phyloP scores from a whole-genome alignment of 768 basidiomycete genomes.

The Kwoniella botswanensis region DNA sequence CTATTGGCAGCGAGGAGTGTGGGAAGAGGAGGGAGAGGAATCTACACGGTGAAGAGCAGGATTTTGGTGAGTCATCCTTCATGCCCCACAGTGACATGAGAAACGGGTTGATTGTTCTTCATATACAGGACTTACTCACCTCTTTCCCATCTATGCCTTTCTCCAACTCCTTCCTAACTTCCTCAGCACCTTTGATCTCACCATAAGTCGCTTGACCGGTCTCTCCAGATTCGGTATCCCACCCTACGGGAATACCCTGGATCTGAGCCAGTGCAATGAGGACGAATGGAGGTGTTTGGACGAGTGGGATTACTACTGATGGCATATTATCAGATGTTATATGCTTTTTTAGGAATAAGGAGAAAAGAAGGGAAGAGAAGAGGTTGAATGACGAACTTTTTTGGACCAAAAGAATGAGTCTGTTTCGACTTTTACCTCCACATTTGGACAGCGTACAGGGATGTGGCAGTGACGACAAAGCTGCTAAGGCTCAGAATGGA shows the following conservation, averaged over 20 bases:
- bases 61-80: background rate
- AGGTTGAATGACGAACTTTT: background rate
- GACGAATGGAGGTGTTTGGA: constrained; percentile 37
- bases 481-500: too few relatives aligned
- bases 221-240: constrained; percentile 38
- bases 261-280: constrained; percentile 46
- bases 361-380: background rate
- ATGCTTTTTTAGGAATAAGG: background rate
- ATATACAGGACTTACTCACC: constrained; percentile 25
- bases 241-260: constrained; percentile 32
- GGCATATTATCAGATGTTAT: constrained; percentile 30
- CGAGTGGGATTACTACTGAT: constrained; percentile 34
- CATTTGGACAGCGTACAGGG: background rate
- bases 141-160: constrained; percentile 46
- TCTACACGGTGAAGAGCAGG: constrained; percentile 26
- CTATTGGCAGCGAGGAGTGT: constrained; percentile 46
- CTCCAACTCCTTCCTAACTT: constrained; percentile 41
- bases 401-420: background rate
- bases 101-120: background rate
- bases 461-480: constrained; percentile 9
- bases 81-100: too few relatives aligned
- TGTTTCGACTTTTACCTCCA: constrained; percentile 7
- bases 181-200: constrained; percentile 35
- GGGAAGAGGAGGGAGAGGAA: constrained; percentile 49
- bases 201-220: constrained; percentile 34